These are phyloP conservation scores for Linum usitatissimum DNA, from an alignment of 345 rosid species.

Conservation along the genomic window DNA sequence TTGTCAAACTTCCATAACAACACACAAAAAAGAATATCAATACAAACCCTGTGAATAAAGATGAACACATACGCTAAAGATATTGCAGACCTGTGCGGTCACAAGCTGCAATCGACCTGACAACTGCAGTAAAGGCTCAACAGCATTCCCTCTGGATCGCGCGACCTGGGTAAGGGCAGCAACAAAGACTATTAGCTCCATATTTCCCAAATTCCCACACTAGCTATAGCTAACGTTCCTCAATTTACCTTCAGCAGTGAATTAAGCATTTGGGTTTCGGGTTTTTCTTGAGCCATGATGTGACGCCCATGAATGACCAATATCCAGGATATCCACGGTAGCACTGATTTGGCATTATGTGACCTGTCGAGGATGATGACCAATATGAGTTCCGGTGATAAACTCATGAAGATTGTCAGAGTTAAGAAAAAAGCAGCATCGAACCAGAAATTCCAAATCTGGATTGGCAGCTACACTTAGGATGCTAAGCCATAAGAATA, in stretches of 20 bases:
- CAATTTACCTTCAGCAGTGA: constrained; percentile 50
- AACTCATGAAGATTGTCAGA: too few relatives aligned
- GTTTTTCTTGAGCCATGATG: constrained; percentile 41
- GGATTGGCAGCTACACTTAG: too few relatives aligned
- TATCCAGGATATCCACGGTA: constrained; percentile 75
- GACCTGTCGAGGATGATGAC: constrained; percentile 40
- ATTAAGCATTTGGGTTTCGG: constrained; percentile 30
- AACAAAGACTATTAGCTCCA: too few relatives aligned
- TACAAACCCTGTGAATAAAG: not conserved
- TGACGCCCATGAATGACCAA: constrained; percentile 54
- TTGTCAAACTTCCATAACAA: constrained; percentile 49
- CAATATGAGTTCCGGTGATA: constrained; percentile 1
- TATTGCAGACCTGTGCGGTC: constrained; percentile 53
- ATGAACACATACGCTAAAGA: not conserved
- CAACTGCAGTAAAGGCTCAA: constrained; percentile 60
- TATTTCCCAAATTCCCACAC: not conserved
- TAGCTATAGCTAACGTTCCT: not conserved
- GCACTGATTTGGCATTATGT: constrained; percentile 37
- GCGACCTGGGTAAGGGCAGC: constrained; percentile 34
- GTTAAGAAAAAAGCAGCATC: too few relatives aligned
- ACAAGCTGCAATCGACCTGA: constrained; percentile 80
- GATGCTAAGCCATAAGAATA: too few relatives aligned
- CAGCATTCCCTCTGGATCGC: constrained; percentile 42
- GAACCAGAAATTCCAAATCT: too few relatives aligned
- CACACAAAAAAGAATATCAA: not conserved